These are phyloP conservation scores for Ogataea haglerorum DNA, from an alignment of 805 yeast species.

Conservation along the genomic window DNA sequence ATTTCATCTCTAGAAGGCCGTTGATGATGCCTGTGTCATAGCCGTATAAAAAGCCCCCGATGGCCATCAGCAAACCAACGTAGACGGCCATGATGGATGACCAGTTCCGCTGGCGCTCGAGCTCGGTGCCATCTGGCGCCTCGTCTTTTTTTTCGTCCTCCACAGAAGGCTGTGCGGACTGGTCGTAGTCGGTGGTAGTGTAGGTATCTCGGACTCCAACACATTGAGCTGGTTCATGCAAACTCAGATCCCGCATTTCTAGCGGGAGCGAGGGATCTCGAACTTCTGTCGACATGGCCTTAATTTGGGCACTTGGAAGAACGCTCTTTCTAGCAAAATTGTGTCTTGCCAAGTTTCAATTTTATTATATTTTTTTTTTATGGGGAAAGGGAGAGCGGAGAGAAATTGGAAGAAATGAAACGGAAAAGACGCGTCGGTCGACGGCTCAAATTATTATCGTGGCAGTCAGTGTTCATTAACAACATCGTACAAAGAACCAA, in stretches of 20 bases:
- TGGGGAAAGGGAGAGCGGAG: constrained; percentile 4
- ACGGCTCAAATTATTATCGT: background rate
- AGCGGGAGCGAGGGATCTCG: background rate
- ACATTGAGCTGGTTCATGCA: background rate
- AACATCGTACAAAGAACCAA: constrained; percentile 5
- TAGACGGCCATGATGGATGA: constrained; percentile 62
- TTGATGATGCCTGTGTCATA: constrained; percentile 87
- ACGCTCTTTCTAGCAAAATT: background rate
- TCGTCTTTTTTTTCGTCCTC: constrained; percentile 3
- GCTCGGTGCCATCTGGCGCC: background rate
- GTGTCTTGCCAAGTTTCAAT: background rate
- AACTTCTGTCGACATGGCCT: constrained; percentile 2
- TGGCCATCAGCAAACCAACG: constrained; percentile 79
- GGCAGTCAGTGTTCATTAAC: constrained; percentile 3
- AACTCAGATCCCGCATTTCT: background rate
- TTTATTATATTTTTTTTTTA: constrained; percentile 1
- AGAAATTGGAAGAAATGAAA: background rate
- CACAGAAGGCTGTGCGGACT: constrained; percentile 7
- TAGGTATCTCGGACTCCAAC: background rate
- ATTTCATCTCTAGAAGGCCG: constrained; percentile 72
- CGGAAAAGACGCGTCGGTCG: constrained; percentile 4
- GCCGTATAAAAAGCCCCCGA: constrained; percentile 89
- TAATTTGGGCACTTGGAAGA: background rate
- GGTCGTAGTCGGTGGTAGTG: background rate
- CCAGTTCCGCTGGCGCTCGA: constrained; percentile 15